These are phyloP conservation scores for Globisporangium spinosum DNA, from an alignment of 352 stramenopile genomes.

Conservation along the genomic window DNA sequence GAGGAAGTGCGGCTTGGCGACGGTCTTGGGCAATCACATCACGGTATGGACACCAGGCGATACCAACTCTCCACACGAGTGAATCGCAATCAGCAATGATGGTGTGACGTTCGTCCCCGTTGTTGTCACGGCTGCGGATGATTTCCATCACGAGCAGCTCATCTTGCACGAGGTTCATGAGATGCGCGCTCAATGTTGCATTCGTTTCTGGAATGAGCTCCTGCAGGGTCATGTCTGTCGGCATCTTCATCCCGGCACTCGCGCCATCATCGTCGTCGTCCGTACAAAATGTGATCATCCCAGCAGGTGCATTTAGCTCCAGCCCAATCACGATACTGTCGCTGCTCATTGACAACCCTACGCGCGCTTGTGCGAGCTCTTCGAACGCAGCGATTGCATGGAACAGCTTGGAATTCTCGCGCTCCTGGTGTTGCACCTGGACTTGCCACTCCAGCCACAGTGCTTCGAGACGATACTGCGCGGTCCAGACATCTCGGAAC, in stretches of 20 bases:
- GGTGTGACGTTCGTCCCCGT: not conserved
- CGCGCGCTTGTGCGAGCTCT: not conserved
- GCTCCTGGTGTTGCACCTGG: not conserved
- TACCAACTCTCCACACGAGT: constrained; percentile 25
- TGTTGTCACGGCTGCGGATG: not conserved
- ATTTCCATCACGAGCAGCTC: constrained; percentile 40
- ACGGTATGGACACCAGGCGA: constrained; percentile 39
- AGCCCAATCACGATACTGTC: not conserved
- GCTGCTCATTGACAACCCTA: too few species aligned
- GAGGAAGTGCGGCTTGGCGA: constrained; percentile 2
- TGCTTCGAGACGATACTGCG: constrained; percentile 8
- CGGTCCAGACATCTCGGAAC: constrained; percentile 14
- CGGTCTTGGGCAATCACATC: constrained; percentile 10
- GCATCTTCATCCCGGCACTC: not conserved
- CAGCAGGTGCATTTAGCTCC: not conserved
- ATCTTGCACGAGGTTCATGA: constrained; percentile 23
- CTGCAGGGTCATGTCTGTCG: constrained; percentile 11
- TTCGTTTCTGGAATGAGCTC: constrained; percentile 28
- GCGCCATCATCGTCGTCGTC: not conserved
- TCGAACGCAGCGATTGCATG: not conserved
- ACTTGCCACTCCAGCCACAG: constrained; percentile 12
- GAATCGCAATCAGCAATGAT: not conserved
- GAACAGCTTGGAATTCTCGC: not conserved
- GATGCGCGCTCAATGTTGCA: constrained; percentile 15
- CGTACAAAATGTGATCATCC: not conserved